Evolutionary conservation across 2,329 filamentous ascomycete species (phyloP).

Genomic region (Aspergillus awamori): DNA sequence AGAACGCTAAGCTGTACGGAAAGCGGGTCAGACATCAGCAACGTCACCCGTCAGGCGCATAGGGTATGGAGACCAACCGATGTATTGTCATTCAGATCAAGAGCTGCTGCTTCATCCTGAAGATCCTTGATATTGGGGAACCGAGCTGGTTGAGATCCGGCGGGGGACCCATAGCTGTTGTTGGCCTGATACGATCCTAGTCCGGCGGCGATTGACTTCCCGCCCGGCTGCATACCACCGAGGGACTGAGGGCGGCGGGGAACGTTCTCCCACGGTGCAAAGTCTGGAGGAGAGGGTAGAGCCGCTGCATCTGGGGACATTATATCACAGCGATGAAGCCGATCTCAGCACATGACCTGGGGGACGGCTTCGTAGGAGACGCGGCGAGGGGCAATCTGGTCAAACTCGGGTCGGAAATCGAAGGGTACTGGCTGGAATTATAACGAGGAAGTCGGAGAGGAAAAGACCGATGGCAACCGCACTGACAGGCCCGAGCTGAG

Average conservation of each 20-base stretch:
- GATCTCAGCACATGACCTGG: conserved; percentile 32
- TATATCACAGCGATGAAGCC: conserved; percentile 26
- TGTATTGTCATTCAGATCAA: conserved; percentile 36
- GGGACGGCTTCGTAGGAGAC: conserved; percentile 7
- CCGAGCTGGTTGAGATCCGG: conserved; percentile 27
- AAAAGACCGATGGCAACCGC: neutral
- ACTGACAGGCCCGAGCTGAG: neutral
- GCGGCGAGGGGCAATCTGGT: conserved; percentile 2
- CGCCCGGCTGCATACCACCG: conserved; percentile 34
- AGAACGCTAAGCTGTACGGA: conserved; percentile 37
- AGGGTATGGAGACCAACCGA: conserved; percentile 29
- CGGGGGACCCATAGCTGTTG: conserved; percentile 21
- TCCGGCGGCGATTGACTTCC: conserved; percentile 26
- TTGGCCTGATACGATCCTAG: conserved; percentile 29
- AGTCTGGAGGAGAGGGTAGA: conserved; percentile 39
- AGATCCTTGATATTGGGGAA: conserved; percentile 46
- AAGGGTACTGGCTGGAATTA: neutral
- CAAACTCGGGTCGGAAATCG: conserved; percentile 3
- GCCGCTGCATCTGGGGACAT: conserved; percentile 44
- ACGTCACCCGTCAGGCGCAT: neutral
- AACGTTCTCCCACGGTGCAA: conserved; percentile 36
- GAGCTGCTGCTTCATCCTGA: conserved; percentile 41
- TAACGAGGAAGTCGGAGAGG: neutral
- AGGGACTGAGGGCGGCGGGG: conserved; percentile 30
- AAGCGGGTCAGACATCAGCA: conserved; percentile 20